A percentile compares a stretch with the other conserved stretches of the same genome.
These are phyloP conservation scores for Fomitopsis betulina DNA, from an alignment of 1,284 basidiomycete genomes.

Conservation along the genomic window DNA sequence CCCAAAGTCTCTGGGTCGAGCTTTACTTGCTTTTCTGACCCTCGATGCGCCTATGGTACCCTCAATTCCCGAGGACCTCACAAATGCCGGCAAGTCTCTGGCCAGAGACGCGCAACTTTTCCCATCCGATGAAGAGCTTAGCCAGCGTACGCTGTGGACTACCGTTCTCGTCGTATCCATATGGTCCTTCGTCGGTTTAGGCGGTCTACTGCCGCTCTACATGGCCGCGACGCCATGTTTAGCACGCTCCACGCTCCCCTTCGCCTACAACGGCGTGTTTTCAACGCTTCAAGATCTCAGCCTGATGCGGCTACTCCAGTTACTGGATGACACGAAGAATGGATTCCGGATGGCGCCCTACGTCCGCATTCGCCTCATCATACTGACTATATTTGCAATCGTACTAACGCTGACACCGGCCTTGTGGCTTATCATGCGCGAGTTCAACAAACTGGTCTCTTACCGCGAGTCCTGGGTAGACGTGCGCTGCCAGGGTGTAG, in stretches of 20 bases:
- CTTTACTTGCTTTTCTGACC: slow-evolving; percentile 62
- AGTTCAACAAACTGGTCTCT: slow-evolving; percentile 53
- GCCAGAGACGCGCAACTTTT: slow-evolving; percentile 50
- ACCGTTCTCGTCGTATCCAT: slow-evolving; percentile 57
- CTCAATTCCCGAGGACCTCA: slow-evolving; percentile 47
- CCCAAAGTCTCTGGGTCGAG: slow-evolving; percentile 53
- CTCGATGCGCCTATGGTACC: slow-evolving; percentile 67
- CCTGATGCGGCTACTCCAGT: slow-evolving; percentile 61
- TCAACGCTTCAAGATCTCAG: slow-evolving; percentile 73
- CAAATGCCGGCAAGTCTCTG: slow-evolving; percentile 46
- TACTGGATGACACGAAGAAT: slow-evolving; percentile 47
- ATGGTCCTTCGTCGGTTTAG: slow-evolving; percentile 64
- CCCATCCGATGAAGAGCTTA: slow-evolving; percentile 69
- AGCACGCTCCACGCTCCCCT: slow-evolving; percentile 40
- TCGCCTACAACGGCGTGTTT: slow-evolving; percentile 52
- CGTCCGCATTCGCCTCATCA: slow-evolving; percentile 56
- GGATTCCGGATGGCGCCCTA: slow-evolving; percentile 39
- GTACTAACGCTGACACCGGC: slow-evolving; percentile 60
- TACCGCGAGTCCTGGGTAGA: slow-evolving; percentile 59
- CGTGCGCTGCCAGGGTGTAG: slow-evolving; percentile 58
- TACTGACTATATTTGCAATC: slow-evolving; percentile 58
- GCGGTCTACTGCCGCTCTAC: slow-evolving; percentile 66
- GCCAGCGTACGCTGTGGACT: slow-evolving; percentile 62
- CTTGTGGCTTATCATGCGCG: slow-evolving; percentile 58
- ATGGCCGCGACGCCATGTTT: slow-evolving; percentile 66